Evolutionary conservation across 2,329 filamentous ascomycete species (phyloP), one percentile per base, ranked within the genome.

Genomic region (Colletotrichum higginsianum): DNA sequence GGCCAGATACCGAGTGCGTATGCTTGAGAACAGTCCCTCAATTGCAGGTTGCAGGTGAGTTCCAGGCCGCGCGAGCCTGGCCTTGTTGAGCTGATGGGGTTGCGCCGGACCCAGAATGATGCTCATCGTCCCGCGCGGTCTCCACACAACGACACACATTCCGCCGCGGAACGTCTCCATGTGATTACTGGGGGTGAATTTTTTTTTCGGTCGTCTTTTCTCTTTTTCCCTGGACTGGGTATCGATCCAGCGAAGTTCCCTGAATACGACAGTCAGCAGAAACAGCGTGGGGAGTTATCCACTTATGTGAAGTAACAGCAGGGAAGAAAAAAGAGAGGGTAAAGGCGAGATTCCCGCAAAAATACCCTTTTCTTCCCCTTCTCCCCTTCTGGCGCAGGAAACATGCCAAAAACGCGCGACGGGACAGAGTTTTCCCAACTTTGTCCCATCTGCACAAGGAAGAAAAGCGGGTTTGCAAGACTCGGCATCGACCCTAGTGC

Each of bases 141-240:
- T 63, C 68, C 65, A 71, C 68, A 44, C 23, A 16, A n/a, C 52
- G 68, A 67, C 63, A 67, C 58, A 68, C 52, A 58, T 71, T 58
- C 68, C 68, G 52, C 68, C 46, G 58, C 68, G 65, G 65, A 71
- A 71, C 53, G 49, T 67, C 50, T 71, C 57, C 64, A 71, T 71
- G 47, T 61, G 50, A 52, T 9, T 9, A 40, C 53, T 53, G 52
- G 30, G 26, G 26, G 4, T 30, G 26, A 6, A 6, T 30, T 30
- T 30, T 30, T 46, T 26, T n/a, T 23, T 15, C 55, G 23, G 35
- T 16, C 21, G 38, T 16, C 40, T 18, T 16, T 4, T 50, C 26
- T 38, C 23, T 12, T 26, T 50, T 46, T n/a, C 46, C 15, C 35
- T 35, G 7, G 30, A 52, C 38, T 61, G 44, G 15, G 35, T 35